Evolutionary conservation across 495 filamentous ascomycete genomes (phyloP).

Genomic region (Bryoglossum gracile): DNA sequence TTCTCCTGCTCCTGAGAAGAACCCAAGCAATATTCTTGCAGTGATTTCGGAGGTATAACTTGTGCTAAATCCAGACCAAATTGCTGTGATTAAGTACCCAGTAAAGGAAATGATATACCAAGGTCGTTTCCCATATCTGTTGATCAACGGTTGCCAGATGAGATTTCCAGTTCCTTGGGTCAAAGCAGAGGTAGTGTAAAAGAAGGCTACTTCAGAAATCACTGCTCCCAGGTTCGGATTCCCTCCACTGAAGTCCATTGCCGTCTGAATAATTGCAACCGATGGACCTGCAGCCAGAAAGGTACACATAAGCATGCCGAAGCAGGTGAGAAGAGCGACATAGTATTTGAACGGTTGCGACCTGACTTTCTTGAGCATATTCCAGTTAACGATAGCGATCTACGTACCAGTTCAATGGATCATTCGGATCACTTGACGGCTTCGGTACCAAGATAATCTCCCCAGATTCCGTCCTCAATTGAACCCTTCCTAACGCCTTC

Average conservation of each 20-base stretch:
- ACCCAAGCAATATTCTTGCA: slow-evolving; percentile 41
- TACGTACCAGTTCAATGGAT: slow-evolving; percentile 45
- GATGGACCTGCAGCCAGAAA: slow-evolving; percentile 46
- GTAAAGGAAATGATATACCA: slow-evolving; percentile 43
- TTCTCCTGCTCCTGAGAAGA: slow-evolving; percentile 44
- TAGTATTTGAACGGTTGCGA: slow-evolving; percentile 41
- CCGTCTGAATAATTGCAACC: slow-evolving; percentile 40
- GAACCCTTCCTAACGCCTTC: slow-evolving; percentile 9
- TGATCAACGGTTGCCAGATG: slow-evolving; percentile 46
- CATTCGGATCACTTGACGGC: slow-evolving; percentile 51
- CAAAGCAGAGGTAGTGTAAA: slow-evolving; percentile 43
- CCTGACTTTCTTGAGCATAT: slow-evolving; percentile 24
- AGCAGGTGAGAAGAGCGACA: slow-evolving; percentile 39
- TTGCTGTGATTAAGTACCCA: slow-evolving; percentile 35
- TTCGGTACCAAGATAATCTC: slow-evolving; percentile 50
- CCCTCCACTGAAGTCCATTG: slow-evolving; percentile 32
- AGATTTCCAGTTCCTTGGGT: slow-evolving; percentile 44
- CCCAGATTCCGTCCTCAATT: slow-evolving; percentile 7
- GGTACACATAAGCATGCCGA: slow-evolving; percentile 47
- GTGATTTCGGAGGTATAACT: slow-evolving; percentile 35
- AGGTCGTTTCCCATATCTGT: slow-evolving; percentile 47
- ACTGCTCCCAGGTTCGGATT: slow-evolving; percentile 18
- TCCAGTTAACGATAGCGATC: not conserved
- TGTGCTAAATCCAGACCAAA: slow-evolving; percentile 37
- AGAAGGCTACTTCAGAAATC: slow-evolving; percentile 42